Base-by-base conservation (phyloP, 2,329 filamentous ascomycete species). In the Pestalotiopsis fici region DNA sequence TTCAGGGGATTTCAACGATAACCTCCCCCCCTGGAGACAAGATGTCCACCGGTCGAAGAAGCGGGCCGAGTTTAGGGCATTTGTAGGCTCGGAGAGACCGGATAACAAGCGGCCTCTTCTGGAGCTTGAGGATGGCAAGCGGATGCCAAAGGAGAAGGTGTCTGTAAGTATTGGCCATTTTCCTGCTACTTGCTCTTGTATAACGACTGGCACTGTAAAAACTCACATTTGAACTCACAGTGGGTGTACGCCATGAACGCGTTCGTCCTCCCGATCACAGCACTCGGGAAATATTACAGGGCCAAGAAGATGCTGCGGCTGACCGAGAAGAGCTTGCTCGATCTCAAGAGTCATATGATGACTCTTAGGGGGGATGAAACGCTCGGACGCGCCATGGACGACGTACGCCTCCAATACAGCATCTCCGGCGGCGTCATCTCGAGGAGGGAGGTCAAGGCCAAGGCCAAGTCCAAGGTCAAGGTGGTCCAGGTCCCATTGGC, bases 11-110 rank as follows among this genome's bases (percentile, higher is more conserved):
- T 11, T 68, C 2, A 75, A 75, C 37, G 35, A 69, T 47, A 72
- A 73, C 50, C 68, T 71, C 0, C 66, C 78, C 0, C 79, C 79
- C 3, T 81, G 78, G 79, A 39, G 71, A 11, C 76, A 79, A 56
- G 0, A 0, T 0, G 31, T 0, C 21, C 78, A 80, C 69, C 6
- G 2, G 3, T 4, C 9, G 0, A 79, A 80, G 55, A 18, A 25
- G 1, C 43, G 25, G 1, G 15, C 28, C 13, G 67, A 70, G 54
- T 81, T 80, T 65, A 75, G 76, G 1, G 74, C 78, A 15, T 79
- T 80, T 55, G 21, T 39, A 2, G 78, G 78, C 25, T 77, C 74
- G 0, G 70, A 64, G 23, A 71, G 60, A 3, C 72, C 73, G 1
- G 66, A 66, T 21, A 7, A 57, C 23, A 27, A 65, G 1, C 62